phyloP scores from a whole-genome alignment of 2,329 filamentous ascomycete genomes.

The Fusarium algeriense region DNA sequence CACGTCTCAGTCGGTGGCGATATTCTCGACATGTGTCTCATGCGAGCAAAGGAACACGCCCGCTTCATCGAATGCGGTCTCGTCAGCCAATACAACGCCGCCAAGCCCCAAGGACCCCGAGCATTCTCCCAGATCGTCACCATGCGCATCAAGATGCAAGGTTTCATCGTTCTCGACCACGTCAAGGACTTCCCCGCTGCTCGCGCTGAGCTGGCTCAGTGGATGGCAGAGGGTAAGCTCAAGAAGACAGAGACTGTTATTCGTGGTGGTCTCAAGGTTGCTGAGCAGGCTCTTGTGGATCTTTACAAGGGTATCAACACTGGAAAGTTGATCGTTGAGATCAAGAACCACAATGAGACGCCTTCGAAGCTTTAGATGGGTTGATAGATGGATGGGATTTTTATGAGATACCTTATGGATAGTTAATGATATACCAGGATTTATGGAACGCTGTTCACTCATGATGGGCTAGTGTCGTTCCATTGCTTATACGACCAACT shows the following conservation, averaged over 20 bases:
- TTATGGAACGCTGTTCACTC: not conserved
- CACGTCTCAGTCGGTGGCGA: constrained; percentile 69
- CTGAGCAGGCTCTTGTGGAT: constrained; percentile 72
- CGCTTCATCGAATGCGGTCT: constrained; percentile 79
- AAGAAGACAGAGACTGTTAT: constrained; percentile 79
- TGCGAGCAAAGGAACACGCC: constrained; percentile 70
- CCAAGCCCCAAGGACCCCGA: constrained; percentile 66
- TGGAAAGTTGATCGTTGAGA: constrained; percentile 63
- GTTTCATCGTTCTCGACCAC: constrained; percentile 82
- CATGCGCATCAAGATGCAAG: constrained; percentile 73
- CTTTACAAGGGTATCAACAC: constrained; percentile 79
- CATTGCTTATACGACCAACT: not conserved
- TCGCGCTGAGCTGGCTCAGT: constrained; percentile 72
- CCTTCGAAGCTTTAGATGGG: constrained; percentile 47
- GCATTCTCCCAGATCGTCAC: constrained; percentile 66
- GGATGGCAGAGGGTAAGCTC: constrained; percentile 78
- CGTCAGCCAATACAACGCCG: constrained; percentile 77
- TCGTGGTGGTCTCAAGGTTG: constrained; percentile 73
- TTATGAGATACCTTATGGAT: constrained; percentile 26
- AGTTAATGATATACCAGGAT: constrained; percentile 37
- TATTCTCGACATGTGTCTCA: constrained; percentile 75
- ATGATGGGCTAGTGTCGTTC: too few species aligned
- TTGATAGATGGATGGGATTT: not conserved
- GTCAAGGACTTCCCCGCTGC: constrained; percentile 69
- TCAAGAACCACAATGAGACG: constrained; percentile 49